Conservation (phyloP, 1,139 yeast species). For the Taphrina flavorubra region DNA sequence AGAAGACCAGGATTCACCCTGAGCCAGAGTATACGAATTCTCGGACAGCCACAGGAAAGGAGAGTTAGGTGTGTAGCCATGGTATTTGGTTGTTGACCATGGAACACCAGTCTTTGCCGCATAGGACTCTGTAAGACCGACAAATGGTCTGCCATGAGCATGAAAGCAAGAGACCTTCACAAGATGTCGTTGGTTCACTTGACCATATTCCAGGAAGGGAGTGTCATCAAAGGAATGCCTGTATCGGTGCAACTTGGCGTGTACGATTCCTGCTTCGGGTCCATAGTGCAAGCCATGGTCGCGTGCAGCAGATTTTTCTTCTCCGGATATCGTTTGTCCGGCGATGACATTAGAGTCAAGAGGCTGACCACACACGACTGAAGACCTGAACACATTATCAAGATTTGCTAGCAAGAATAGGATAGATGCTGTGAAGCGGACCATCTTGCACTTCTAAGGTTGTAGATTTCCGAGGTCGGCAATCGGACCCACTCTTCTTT, state of each 20-base stretch:
- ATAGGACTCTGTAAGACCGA: neutral
- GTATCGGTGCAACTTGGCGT: neutral
- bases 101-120: neutral
- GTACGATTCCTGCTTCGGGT: conserved; percentile 8
- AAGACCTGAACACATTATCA: too few relatives aligned
- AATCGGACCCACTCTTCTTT: too few relatives aligned
- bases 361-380: too few relatives aligned
- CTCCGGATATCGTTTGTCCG: too few relatives aligned
- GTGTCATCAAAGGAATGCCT: neutral
- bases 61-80: conserved; percentile 7
- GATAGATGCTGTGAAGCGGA: too few relatives aligned
- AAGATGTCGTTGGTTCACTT: neutral
- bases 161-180: neutral
- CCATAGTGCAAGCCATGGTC: neutral
- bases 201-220: neutral
- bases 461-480: too few relatives aligned
- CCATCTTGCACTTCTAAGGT: too few relatives aligned
- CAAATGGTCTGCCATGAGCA: conserved; percentile 11
- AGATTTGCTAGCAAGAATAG: too few relatives aligned
- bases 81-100: neutral
- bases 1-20: neutral
- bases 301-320: too few relatives aligned
- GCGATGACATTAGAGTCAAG: too few relatives aligned
- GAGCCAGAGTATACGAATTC: neutral
- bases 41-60: neutral